Base-by-base conservation (phyloP, 2,329 filamentous ascomycete genomes). In the Cytospora paraplurivora region DNA sequence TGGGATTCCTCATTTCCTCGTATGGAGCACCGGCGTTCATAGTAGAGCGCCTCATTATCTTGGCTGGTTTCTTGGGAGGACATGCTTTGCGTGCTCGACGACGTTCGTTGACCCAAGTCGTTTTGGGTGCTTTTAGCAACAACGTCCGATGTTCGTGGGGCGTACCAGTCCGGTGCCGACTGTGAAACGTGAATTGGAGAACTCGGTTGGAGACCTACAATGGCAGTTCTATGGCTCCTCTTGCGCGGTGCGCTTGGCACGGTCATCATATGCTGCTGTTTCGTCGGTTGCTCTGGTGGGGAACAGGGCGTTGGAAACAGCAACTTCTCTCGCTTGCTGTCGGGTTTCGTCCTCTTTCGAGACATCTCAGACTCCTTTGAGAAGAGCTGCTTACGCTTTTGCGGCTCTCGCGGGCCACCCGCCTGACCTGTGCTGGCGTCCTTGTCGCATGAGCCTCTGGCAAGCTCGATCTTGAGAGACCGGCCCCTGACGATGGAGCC, bases 1-100 rank as follows among this genome's bases (percentile, higher is more conserved):
- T 70, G 68, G 4, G 65, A 66, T 37, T 67, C 64, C 33, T 63
- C 62, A 8, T 68, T 59, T 11, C 55, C 51, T 4, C 56, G 52
- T 7, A 50, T 38, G 50, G 62, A 66, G 13, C 17, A 47, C 19
- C 33, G 62, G 15, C 33, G 57, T 13, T 62, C 62, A 44, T 63
- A 62, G 17, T 66, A 64, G 21, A 67, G 64, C 11, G 58, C 47
- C 10, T 61, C 58, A 7, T 59, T 15, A 38, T 33, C 33, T 15
- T 63, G 59, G 13, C 51, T 56, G 47, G 17, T 19, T 35, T 58
- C 15, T 17, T 49, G 58, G 4, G 19, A 56, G 15, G 35, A 34
- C 21, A 27, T 44, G 17, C 4, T 35, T n/a, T 47, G 38, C 17
- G 8, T 34, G 10, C 19, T 35, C 17, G 33, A n/a, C 27, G 37